phyloP scores from a whole-genome alignment of 2,329 filamentous ascomycete species.

The Calycina marina region DNA sequence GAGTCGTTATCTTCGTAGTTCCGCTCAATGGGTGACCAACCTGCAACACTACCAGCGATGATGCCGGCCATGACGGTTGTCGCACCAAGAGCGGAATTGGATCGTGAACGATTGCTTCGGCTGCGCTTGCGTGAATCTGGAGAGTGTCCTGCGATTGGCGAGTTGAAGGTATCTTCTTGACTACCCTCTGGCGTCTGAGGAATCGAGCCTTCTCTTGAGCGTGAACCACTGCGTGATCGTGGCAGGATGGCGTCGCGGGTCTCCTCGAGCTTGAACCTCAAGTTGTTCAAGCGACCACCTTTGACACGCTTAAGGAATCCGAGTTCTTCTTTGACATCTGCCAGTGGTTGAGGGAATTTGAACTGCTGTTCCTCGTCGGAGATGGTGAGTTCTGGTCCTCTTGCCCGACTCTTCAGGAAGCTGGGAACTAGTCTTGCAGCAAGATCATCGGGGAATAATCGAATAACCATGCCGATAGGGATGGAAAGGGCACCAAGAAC shows the following conservation, averaged over 20 bases:
- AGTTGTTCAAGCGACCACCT: conserved; percentile 66
- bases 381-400: conserved; percentile 34
- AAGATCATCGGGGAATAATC: conserved; percentile 60
- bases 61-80: conserved; percentile 75
- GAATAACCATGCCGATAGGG: conserved; percentile 66
- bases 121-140: conserved; percentile 50
- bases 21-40: conserved; percentile 63
- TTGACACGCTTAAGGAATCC: conserved; percentile 68
- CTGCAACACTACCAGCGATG: conserved; percentile 60
- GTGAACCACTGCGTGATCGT: conserved; percentile 46
- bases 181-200: conserved; percentile 44
- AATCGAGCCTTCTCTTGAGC: conserved; percentile 49
- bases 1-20: conserved; percentile 19
- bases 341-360: conserved; percentile 56
- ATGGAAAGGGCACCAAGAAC: conserved; percentile 74
- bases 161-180: conserved; percentile 35
- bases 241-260: conserved; percentile 55
- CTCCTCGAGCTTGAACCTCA: conserved; percentile 66
- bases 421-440: conserved; percentile 18
- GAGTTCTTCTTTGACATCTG: conserved; percentile 67
- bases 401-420: conserved; percentile 14
- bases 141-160: conserved; percentile 26
- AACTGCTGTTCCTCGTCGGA: conserved; percentile 50
- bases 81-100: conserved; percentile 57
- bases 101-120: conserved; percentile 43